Evolutionary conservation across 2,329 filamentous ascomycete species (phyloP).

Genomic region (Fonsecaea pedrosoi): DNA sequence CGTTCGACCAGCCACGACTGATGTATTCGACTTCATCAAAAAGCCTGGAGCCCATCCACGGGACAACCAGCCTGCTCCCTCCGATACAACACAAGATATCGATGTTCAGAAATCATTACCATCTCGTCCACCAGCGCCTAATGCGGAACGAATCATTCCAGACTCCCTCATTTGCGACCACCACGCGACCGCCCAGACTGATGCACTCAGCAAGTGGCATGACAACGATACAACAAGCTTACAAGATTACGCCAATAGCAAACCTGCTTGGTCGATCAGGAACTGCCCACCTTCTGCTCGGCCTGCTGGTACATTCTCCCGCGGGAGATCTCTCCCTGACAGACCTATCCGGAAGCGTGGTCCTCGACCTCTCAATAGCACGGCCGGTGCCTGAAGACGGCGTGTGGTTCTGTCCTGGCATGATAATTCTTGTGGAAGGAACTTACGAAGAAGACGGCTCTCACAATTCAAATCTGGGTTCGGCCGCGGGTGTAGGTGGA

Average conservation of each 20-base stretch:
- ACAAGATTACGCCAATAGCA: conserved; percentile 87
- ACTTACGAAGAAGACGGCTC: conserved; percentile 94
- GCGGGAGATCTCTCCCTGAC: conserved; percentile 77
- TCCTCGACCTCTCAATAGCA: conserved; percentile 80
- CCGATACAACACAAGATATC: conserved; percentile 79
- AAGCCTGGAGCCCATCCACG: conserved; percentile 79
- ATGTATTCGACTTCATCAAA: conserved; percentile 69
- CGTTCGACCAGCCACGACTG: conserved; percentile 78
- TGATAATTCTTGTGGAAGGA: conserved; percentile 93
- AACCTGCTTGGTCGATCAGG: conserved; percentile 79
- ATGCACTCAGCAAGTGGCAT: conserved; percentile 65
- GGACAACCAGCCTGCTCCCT: conserved; percentile 75
- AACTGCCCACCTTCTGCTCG: conserved; percentile 83
- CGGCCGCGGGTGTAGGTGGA: conserved; percentile 75
- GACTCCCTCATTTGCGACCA: conserved; percentile 73
- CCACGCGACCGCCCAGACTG: conserved; percentile 58
- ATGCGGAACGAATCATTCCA: conserved; percentile 94
- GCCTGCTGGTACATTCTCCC: conserved; percentile 81
- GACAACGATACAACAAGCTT: conserved; percentile 65
- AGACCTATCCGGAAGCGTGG: conserved; percentile 87
- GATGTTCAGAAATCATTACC: conserved; percentile 87
- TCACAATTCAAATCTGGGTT: conserved; percentile 71
- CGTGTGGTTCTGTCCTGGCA: conserved; percentile 91
- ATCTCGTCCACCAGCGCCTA: conserved; percentile 88
- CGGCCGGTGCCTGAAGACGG: conserved; percentile 82